Evolutionary conservation across 2,329 filamentous ascomycete species (phyloP), one percentile per base, ranked within the genome.

Genomic region (Zymoseptoria brevis): DNA sequence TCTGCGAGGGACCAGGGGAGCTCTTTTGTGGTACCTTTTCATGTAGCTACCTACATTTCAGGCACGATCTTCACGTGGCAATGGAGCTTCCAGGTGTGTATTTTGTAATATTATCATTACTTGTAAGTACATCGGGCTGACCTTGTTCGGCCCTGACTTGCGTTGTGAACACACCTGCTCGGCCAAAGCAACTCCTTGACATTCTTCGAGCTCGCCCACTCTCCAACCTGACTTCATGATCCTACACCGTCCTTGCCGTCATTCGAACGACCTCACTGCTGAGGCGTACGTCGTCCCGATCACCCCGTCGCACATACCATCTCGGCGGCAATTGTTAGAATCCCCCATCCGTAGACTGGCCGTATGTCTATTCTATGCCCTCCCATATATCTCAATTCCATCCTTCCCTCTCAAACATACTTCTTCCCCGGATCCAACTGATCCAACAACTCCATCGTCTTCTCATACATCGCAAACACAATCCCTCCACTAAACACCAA

Each of bases 391-490:
- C 13, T 7, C 13, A 45, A 13, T 2, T n/a, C 11, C 6, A 16
- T 7, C 35, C 13, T 3, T 16, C 49, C 9, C 19, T 60, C 54
- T 71, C 63, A 74, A 5, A 97, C 83, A 72, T 95, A 96, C 73
- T 82, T 87, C 71, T 86, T 85, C 69, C 95, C 83, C 0, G 94
- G 94, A 73, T 99, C 94, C 56, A 92, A 60, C 70, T 73, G 80
- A 68, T 90, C 84, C 79, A 99, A 85, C 59, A 91, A 69, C 56
- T 96, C 93, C 80, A 97, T 97, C 60, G 87, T 89, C 82, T 96
- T 96, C 79, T 97, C 93, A 73, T 96, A 87, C 84, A 97, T 95
- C 21, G 94, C 95, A 72, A 99, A 99, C 49, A 99, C 94, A 70
- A 99, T 96, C 19, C 94, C 94, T 58, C 94, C 94, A 70, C 91